Percentiles rank a stretch among this genome's conserved stretches.
Evolutionary conservation across 2,329 filamentous ascomycete genomes (phyloP).

Genomic region (Cercospora sesami): DNA sequence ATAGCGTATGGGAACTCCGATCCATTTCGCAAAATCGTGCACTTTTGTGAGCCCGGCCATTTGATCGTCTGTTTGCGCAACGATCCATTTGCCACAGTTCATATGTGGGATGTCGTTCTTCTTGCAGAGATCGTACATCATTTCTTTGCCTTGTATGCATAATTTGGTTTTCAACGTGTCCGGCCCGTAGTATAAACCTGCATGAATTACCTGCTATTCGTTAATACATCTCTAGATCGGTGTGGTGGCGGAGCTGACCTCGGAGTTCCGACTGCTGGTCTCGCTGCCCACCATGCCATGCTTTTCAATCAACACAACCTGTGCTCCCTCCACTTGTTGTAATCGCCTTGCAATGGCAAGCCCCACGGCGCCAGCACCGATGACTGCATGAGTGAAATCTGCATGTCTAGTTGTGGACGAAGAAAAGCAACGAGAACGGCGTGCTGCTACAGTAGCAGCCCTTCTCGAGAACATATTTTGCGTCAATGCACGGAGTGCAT

Average conservation of each 20-base stretch:
- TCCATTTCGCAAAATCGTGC: conserved; percentile 54
- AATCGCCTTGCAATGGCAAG: conserved; percentile 75
- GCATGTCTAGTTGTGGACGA: conserved; percentile 44
- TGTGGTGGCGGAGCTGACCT: conserved; percentile 52
- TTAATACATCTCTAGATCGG: neutral
- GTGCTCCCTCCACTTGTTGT: conserved; percentile 59
- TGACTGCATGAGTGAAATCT: conserved; percentile 66
- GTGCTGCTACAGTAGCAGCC: neutral
- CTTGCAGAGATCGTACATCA: conserved; percentile 77
- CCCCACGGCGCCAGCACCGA: conserved; percentile 74
- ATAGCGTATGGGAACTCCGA: conserved; percentile 71
- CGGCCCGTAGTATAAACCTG: conserved; percentile 84
- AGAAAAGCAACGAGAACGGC: conserved; percentile 43
- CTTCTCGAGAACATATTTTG: conserved; percentile 18
- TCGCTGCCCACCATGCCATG: conserved; percentile 76
- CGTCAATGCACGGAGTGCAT: neutral
- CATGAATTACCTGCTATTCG: conserved; percentile 74
- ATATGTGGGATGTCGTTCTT: conserved; percentile 66
- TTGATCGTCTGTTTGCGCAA: conserved; percentile 77
- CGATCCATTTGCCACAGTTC: conserved; percentile 89
- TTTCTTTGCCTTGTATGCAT: conserved; percentile 72
- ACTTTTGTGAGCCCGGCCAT: conserved; percentile 61
- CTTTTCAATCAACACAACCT: conserved; percentile 78
- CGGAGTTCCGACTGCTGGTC: conserved; percentile 86
- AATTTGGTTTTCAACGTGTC: conserved; percentile 76